Evolutionary conservation across 768 basidiomycete genomes (phyloP), one percentile per base, ranked within the genome.

Genomic region (Leccinum barrowsii): DNA sequence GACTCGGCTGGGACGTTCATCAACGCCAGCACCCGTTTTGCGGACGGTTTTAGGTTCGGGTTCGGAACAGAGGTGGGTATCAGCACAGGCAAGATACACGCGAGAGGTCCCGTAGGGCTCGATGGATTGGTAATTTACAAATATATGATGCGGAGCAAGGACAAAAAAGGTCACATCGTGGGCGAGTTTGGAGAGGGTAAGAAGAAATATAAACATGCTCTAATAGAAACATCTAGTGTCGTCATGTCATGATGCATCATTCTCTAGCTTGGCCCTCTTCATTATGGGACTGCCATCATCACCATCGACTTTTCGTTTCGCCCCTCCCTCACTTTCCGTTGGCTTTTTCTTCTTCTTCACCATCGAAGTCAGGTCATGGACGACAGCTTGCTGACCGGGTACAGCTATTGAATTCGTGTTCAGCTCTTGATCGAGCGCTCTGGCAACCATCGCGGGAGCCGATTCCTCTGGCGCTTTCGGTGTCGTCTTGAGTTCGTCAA

Each of bases 61-160:
- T 94, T 97, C 63, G 97, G 97, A 2, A 95, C 97, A 5, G 97
- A 98, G 74, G 96, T 99, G 0, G 97, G 97, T 8, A 97, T 99
- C 67, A 91, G 90, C 71, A 99, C 97, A 0, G 95, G 96, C 1
- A 86, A 91, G 68, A 96, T 97, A 56, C 97, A 99, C 68, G 95
- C 97, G 15, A 81, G 96, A 44, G 97, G 97, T 3, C 97, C 97
- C 0, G 96, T 98, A 1, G 96, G 96, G 0, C 78, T 98, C 54
- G 92, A 98, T 63, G 94, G 94, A 2, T 77, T 97, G 62, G 90
- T 94, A 42, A 97, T 87, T 58, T 98, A 99, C 80, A 98, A 98
- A 76, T 99, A 98, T 73, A 85, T 94, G 78, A 74, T 98, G 76
- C 78, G 82, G 74, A 94, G 94, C 73, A 84, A 78, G 64, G 86